Evolutionary conservation across 306 rosid genomes (phyloP).

Genomic region (Rubus idaeus): DNA sequence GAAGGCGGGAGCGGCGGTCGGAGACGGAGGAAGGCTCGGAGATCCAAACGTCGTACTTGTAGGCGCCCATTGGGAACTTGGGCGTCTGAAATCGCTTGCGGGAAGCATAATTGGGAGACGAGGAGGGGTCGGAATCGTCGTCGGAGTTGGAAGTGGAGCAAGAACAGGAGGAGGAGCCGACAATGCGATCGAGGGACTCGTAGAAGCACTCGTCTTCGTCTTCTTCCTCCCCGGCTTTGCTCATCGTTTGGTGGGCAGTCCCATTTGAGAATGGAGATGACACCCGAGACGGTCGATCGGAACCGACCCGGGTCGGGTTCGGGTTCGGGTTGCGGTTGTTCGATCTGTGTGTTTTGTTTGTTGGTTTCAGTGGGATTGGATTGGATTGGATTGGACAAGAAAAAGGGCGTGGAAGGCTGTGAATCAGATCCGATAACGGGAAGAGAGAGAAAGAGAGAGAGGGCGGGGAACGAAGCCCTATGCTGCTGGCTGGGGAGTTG

Average conservation of each 20-base stretch:
- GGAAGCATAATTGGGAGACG: slow-evolving; percentile 51
- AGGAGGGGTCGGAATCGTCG: slow-evolving; percentile 15
- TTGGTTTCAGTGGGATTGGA: background rate
- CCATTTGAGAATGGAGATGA: slow-evolving; percentile 63
- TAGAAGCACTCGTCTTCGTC: slow-evolving; percentile 69
- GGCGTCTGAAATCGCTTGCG: slow-evolving; percentile 41
- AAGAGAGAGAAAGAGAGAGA: slow-evolving; percentile 17
- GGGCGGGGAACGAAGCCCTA: slow-evolving; percentile 65
- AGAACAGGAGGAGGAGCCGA: slow-evolving; percentile 75
- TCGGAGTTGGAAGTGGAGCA: slow-evolving; percentile 68
- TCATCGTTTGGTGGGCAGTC: slow-evolving; percentile 84
- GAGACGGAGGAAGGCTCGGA: slow-evolving; percentile 86
- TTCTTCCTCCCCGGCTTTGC: slow-evolving; percentile 51
- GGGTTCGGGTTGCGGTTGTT: background rate
- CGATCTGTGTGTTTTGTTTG: no score
- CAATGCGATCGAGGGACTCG: slow-evolving; percentile 84
- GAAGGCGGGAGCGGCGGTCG: slow-evolving; percentile 80
- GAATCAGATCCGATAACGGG: slow-evolving; percentile 56
- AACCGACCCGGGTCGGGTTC: slow-evolving; percentile 24
- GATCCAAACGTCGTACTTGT: slow-evolving; percentile 88
- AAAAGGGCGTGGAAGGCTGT: background rate
- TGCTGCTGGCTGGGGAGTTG: slow-evolving; percentile 38
- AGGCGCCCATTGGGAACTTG: slow-evolving; percentile 55
- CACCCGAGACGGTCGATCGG: slow-evolving; percentile 45
- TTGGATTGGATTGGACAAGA: slow-evolving; percentile 36